These are phyloP conservation scores for Colletotrichum horii DNA, from an alignment of 2,329 filamentous ascomycete species.

Conservation along the genomic window DNA sequence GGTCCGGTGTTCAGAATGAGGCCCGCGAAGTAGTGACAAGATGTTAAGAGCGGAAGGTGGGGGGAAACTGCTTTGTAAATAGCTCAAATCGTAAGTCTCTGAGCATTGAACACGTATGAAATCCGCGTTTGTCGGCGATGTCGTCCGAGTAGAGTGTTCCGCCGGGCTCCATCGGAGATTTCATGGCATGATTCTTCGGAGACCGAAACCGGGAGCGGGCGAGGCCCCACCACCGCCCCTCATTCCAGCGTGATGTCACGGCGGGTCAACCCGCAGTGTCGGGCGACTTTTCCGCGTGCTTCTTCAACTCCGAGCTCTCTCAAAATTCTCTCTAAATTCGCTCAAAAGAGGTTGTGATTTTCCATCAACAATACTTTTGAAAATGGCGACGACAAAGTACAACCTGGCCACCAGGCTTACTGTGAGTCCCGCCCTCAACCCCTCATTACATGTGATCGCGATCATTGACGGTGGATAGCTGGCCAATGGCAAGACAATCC, in stretches of 20 bases:
- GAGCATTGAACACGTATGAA: no score
- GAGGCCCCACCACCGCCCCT: slow-evolving; percentile 8
- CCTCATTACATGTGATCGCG: not conserved
- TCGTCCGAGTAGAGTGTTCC: not conserved
- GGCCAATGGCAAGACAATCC: slow-evolving; percentile 70
- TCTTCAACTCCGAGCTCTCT: not conserved
- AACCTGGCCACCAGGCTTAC: slow-evolving; percentile 10
- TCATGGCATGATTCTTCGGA: not conserved
- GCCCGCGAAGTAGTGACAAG: not conserved
- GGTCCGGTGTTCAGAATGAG: not conserved
- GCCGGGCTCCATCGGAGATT: not conserved
- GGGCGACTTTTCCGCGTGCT: not conserved
- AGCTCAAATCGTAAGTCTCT: not conserved
- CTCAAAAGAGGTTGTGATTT: not conserved
- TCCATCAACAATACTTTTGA: not conserved
- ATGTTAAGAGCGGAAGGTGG: not conserved
- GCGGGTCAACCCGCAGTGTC: slow-evolving; percentile 9
- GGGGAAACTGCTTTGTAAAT: not conserved
- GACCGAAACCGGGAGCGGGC: slow-evolving; percentile 13
- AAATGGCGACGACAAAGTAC: slow-evolving; percentile 9
- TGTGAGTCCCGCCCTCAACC: not conserved
- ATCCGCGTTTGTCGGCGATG: not conserved
- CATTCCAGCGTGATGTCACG: slow-evolving; percentile 21
- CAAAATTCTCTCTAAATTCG: not conserved
- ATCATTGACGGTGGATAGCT: slow-evolving; percentile 43